Percentiles rank a stretch among this genome's conserved stretches.
phyloP scores from a whole-genome alignment of 2,329 filamentous ascomycete species.

The Trichoderma arundinaceum region DNA sequence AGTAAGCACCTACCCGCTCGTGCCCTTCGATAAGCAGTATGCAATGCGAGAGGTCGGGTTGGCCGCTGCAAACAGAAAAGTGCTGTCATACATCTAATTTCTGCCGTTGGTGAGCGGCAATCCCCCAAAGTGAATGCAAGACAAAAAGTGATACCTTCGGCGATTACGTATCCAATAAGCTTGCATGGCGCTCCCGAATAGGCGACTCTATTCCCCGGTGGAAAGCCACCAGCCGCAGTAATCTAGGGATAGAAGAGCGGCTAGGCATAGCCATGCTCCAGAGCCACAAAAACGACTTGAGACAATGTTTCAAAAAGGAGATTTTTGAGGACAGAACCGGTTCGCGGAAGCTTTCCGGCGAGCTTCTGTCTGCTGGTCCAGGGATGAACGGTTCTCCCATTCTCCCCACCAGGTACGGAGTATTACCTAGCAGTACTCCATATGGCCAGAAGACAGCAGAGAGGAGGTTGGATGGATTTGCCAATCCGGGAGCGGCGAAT shows the following conservation, averaged over 20 bases:
- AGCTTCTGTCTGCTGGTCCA: not conserved
- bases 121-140: not conserved
- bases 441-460: not conserved
- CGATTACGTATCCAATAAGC: constrained; percentile 3
- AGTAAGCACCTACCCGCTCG: not conserved
- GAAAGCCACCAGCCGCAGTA: constrained; percentile 1
- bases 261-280: not conserved
- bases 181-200: not conserved
- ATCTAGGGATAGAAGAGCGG: constrained; percentile 1
- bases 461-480: not conserved
- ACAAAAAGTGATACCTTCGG: not conserved
- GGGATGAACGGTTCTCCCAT: not conserved
- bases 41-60: not conserved
- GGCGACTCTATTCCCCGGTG: not conserved
- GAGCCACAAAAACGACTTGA: not conserved
- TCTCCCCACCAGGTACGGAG: not conserved
- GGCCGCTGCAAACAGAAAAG: not conserved
- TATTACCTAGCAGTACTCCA: not conserved
- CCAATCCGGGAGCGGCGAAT: not conserved
- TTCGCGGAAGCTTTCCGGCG: constrained; percentile 18
- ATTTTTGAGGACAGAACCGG: not conserved
- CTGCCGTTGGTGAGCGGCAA: not conserved
- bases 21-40: not conserved
- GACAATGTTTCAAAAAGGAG: constrained; percentile 12
- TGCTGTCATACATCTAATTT: not conserved